Conservation (phyloP, 2,329 filamentous ascomycete species). For the Exophiala alcalophila region DNA sequence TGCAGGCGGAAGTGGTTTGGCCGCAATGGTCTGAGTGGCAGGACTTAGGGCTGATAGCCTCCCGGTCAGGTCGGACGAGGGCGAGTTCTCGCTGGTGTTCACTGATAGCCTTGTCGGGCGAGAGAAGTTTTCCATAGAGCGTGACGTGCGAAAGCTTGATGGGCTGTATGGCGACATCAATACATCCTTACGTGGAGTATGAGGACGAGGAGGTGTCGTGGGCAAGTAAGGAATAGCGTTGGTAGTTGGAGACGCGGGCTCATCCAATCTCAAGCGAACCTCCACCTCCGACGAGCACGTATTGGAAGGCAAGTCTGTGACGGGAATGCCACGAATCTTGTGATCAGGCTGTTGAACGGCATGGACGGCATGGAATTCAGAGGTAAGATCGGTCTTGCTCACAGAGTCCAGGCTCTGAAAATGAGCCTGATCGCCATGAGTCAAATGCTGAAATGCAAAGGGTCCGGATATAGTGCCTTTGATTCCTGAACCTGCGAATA, state of each 20-base stretch:
- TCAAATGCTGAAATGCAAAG: conserved; percentile 63
- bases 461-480: conserved; percentile 58
- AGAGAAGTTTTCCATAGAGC: conserved; percentile 54
- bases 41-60: conserved; percentile 17
- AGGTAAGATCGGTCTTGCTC: conserved; percentile 51
- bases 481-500: conserved; percentile 37
- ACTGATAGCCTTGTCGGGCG: conserved; percentile 24
- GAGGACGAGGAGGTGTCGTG: conserved; percentile 31
- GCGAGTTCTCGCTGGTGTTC: conserved; percentile 16
- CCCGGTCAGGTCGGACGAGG: conserved; percentile 1
- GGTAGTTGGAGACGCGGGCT: conserved; percentile 27
- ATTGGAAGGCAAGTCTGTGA: conserved; percentile 30
- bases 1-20: conserved; percentile 25
- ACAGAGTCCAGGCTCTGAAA: conserved; percentile 52
- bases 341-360: conserved; percentile 51
- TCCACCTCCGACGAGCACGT: conserved; percentile 3
- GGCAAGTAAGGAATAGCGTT: conserved; percentile 36
- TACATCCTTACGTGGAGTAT: conserved; percentile 26
- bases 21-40: conserved; percentile 8
- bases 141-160: conserved; percentile 35
- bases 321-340: conserved; percentile 52
- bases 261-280: conserved; percentile 4
- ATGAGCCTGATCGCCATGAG: conserved; percentile 56
- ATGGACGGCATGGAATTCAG: conserved; percentile 53
- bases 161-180: conserved; percentile 18